Evolutionary conservation across 768 basidiomycete genomes (phyloP).

Genomic region (Brasilioporus rufonigricans): DNA sequence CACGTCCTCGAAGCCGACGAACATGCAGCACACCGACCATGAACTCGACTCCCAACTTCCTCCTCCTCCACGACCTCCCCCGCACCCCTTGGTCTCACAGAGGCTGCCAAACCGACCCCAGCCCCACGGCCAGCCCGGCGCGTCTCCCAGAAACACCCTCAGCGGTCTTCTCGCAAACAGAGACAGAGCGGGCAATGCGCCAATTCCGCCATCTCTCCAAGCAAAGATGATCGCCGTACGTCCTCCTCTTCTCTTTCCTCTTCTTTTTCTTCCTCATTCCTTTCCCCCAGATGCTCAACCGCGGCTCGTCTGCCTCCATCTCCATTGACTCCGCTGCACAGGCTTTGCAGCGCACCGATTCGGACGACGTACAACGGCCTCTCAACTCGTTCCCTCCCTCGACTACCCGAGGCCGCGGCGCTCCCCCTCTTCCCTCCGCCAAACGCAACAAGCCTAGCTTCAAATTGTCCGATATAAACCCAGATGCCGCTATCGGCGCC

Average conservation of each 20-base stretch:
- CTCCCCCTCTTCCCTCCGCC: slow-evolving; percentile 35
- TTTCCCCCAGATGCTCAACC: slow-evolving; percentile 45
- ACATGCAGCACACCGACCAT: slow-evolving; percentile 25
- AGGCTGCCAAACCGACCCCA: slow-evolving; percentile 18
- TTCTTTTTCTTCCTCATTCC: slow-evolving; percentile 15
- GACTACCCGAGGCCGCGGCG: slow-evolving; percentile 23
- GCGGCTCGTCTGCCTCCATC: slow-evolving; percentile 30
- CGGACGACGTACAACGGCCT: slow-evolving; percentile 29
- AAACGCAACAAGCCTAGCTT: slow-evolving; percentile 53
- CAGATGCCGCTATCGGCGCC: slow-evolving; percentile 50
- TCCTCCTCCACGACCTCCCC: neutral
- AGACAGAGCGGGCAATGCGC: slow-evolving; percentile 46
- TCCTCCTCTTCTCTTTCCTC: slow-evolving; percentile 3
- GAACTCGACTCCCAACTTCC: slow-evolving; percentile 9
- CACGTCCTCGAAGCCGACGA: too few species aligned
- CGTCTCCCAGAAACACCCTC: slow-evolving; percentile 30
- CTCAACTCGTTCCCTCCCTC: slow-evolving; percentile 36
- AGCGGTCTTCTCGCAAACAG: slow-evolving; percentile 45
- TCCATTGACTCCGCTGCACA: slow-evolving; percentile 42
- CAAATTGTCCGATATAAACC: slow-evolving; percentile 62
- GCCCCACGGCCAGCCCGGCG: slow-evolving; percentile 7
- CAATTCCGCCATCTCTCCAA: slow-evolving; percentile 86
- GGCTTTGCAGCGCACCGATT: slow-evolving; percentile 37
- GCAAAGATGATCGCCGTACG: slow-evolving; percentile 91
- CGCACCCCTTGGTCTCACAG: slow-evolving; percentile 1